Evolutionary conservation across 2,329 filamentous ascomycete genomes (phyloP), one percentile per base, ranked within the genome.

Genomic region (Orbilia oligospora): DNA sequence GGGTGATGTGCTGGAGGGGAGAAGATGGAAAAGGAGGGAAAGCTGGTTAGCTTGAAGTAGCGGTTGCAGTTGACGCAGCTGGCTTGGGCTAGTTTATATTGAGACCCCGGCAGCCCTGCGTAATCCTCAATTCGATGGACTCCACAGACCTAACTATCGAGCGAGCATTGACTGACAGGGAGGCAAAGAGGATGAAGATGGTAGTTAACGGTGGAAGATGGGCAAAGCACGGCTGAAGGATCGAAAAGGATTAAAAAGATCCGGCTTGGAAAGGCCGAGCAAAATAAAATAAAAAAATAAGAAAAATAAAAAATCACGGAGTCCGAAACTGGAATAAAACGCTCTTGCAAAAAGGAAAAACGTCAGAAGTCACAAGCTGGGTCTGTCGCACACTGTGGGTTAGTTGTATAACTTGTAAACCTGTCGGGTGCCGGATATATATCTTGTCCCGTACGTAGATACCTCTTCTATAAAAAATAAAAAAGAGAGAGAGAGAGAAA

Each of bases 101-200:
- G 46, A 48, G 41, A 69, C 30, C 66, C 66, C 27, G 51, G 66
- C 18, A 69, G 66, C 51, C 51, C 66, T 69, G 66, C 65, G 65
- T 68, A 51, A 68, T 68, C 49, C 46, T 55, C 48, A 27, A 55
- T 33, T 61, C 33, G 48, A 27, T 24, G 22, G 66, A 10, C 33
- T 41, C 53, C 24, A 58, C 30, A 14, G 14, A 30, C 10, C 30
- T n/a, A n/a, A n/a, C n/a, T n/a, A 38, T 18, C 38, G n/a, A 14
- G 36, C 12, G 30, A n/a, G 14, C 18, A 41, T 38, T 5, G 27
- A 18, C 6, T 5, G 27, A 18, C 16, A 58, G 53, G 53, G 56
- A 41, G 56, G 53, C 53, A 58, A 58, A 58, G 20, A 18, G 36
- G 9, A n/a, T 6, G 18, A 46, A 9, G 16, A 46, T 6, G 48